Conservation (phyloP, 1,139 yeast genomes). For the Maudiozyma humilis region DNA sequence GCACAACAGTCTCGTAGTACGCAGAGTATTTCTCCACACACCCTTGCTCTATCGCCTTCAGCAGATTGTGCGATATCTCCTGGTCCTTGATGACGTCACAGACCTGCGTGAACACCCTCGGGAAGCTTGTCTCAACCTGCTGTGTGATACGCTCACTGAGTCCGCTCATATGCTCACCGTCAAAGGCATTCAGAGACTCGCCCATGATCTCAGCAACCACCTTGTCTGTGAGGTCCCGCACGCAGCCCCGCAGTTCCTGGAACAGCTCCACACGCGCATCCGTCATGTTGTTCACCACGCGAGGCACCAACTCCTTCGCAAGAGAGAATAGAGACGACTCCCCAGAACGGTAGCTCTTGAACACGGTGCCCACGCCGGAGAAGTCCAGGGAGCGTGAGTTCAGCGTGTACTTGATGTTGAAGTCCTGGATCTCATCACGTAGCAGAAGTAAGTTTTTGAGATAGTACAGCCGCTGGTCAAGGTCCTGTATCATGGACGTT, state of each 20-base stretch:
- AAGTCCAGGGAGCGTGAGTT: conserved; percentile 67
- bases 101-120: conserved; percentile 47
- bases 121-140: conserved; percentile 45
- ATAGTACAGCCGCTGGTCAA: conserved; percentile 59
- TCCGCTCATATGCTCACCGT: conserved; percentile 9
- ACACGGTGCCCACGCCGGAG: conserved; percentile 59
- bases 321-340: conserved; percentile 8
- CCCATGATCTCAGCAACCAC: conserved; percentile 34
- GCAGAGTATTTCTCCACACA: conserved; percentile 42
- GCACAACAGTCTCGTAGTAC: conserved; percentile 33
- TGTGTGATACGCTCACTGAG: conserved; percentile 36
- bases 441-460: conserved; percentile 65
- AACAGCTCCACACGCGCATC: conserved; percentile 79
- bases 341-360: conserved; percentile 31
- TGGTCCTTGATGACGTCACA: conserved; percentile 39
- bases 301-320: conserved; percentile 33
- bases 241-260: conserved; percentile 59
- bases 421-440: conserved; percentile 62
- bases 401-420: conserved; percentile 71
- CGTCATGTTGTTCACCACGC: conserved; percentile 74
- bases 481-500: conserved; percentile 18
- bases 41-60: conserved; percentile 54
- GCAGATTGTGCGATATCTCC: conserved; percentile 41
- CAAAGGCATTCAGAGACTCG: conserved; percentile 17
- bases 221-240: conserved; percentile 51